Evolutionary conservation across 176 grass and related monocot genomes (phyloP), one percentile per base, ranked within the genome.

Genomic region (Ensete glaucum): DNA sequence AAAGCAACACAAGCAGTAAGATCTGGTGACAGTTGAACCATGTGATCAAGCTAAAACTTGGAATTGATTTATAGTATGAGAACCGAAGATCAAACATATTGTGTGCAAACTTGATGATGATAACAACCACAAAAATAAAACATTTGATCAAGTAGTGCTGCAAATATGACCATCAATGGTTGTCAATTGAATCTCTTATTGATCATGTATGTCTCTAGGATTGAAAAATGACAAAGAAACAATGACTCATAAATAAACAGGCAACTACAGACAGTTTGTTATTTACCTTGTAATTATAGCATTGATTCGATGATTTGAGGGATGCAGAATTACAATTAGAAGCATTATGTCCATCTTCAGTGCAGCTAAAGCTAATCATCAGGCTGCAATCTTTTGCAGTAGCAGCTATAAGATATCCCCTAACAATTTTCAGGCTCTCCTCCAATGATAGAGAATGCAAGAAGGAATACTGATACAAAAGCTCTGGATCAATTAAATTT

Each of bases 351-450:
- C 67, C 78, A 78, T 73, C 54, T 21, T 88, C 64, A 73, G 75
- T 84, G 79, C 86, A 84, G 51, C 76, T 84, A 81, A 98, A 93
- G 64, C 88, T 85, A 58, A 98, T 82, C 88, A 98, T 93, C 73
- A 98, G 56, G 81, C 94, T 93, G 82, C 94, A 98, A 60, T 98
- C 90, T 75, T 98, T 98, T 52, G 82, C 84, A 3, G 94, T 98
- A 58, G 84, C 82, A 73, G 94, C 84, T 75, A 93, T 86, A 52
- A 98, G 85, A 12, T 89, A 98, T 50, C 93, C 80, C 79, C 88
- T 87, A 12, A 87, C 78, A 74, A 98, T 85, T 82, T 93, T 86
- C 70, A 77, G 74, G 74, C 82, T 93, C 66, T 77, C 82, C 29
- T 93, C 83, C 52, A 85, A 50, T 3, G 94, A 55, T 75, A 91